phyloP scores from a whole-genome alignment of 2,329 filamentous ascomycete genomes.

The Alternaria sp. region DNA sequence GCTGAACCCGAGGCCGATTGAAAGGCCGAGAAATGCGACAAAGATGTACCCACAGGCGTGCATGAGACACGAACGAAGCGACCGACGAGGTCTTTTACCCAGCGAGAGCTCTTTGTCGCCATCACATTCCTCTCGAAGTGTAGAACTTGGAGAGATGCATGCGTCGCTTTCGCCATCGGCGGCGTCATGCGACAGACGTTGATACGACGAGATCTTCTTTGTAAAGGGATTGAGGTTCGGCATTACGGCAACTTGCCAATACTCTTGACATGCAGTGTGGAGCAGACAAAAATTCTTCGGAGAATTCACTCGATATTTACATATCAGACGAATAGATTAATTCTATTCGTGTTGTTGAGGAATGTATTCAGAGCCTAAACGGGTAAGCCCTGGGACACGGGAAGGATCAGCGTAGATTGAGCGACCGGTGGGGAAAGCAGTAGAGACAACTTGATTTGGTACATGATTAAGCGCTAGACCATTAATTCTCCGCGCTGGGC shows the following conservation, averaged over 20 bases:
- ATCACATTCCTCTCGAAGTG: not conserved
- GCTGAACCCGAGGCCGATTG: not conserved
- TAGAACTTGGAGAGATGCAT: not conserved
- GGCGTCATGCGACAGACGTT: not conserved
- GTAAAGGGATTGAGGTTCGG: slow-evolving; percentile 7
- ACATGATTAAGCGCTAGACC: not conserved
- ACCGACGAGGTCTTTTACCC: not conserved
- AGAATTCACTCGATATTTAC: not conserved
- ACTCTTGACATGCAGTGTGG: not conserved
- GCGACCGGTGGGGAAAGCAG: not conserved
- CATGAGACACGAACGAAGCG: not conserved
- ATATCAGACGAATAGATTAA: not conserved
- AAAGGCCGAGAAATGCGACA: slow-evolving; percentile 1
- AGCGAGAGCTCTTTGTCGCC: not conserved
- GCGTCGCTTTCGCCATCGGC: not conserved
- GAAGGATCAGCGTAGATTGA: not conserved
- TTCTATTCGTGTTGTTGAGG: not conserved
- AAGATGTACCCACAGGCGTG: slow-evolving; percentile 1
- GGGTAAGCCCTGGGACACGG: slow-evolving; percentile 1
- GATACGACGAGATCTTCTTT: not conserved
- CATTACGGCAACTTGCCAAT: not conserved
- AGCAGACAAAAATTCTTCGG: not conserved
- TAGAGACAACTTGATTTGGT: not conserved
- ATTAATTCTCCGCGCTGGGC: not conserved
- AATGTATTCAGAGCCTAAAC: slow-evolving; percentile 7